Percentiles rank a stretch among this genome's conserved stretches.
phyloP scores from a whole-genome alignment of 768 basidiomycete genomes.

The Tephrocybe rancida region DNA sequence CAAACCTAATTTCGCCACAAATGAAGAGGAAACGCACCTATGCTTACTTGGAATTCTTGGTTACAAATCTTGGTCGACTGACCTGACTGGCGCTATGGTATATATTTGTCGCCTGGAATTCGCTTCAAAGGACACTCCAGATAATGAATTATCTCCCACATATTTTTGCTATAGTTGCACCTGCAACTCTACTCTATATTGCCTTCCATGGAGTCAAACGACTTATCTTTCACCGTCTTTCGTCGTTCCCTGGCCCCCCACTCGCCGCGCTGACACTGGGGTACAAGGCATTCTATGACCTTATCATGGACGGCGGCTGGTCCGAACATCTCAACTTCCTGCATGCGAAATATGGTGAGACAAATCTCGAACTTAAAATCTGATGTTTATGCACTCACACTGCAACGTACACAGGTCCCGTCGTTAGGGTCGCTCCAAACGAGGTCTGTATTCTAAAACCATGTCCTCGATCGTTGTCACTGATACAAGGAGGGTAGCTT shows the following conservation, averaged over 20 bases:
- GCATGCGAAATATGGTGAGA: slow-evolving; percentile 38
- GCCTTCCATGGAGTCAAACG: slow-evolving; percentile 15
- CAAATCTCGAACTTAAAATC: not conserved
- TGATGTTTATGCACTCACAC: no score
- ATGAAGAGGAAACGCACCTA: not conserved
- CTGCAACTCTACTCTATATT: not conserved
- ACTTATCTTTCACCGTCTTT: slow-evolving; percentile 28
- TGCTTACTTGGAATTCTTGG: not conserved
- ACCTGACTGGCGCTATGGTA: not conserved
- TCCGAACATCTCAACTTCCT: slow-evolving; percentile 34
- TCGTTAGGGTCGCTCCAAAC: slow-evolving; percentile 40
- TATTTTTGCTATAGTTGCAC: not conserved
- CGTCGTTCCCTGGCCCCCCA: slow-evolving; percentile 32
- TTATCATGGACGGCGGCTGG: slow-evolving; percentile 39
- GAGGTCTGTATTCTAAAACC: slow-evolving; percentile 28
- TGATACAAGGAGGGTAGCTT: slow-evolving; percentile 27
- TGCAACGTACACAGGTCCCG: slow-evolving; percentile 28
- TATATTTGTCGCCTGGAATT: not conserved
- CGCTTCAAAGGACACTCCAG: not conserved
- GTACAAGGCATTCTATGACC: slow-evolving; percentile 37
- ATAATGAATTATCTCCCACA: not conserved
- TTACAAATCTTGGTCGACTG: not conserved
- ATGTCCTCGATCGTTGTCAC: not conserved
- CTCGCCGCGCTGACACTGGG: slow-evolving; percentile 34
- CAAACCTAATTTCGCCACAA: not conserved